Evolutionary conservation across 257 asterid genomes (phyloP).

Genomic region (Capsicum pubescens): DNA sequence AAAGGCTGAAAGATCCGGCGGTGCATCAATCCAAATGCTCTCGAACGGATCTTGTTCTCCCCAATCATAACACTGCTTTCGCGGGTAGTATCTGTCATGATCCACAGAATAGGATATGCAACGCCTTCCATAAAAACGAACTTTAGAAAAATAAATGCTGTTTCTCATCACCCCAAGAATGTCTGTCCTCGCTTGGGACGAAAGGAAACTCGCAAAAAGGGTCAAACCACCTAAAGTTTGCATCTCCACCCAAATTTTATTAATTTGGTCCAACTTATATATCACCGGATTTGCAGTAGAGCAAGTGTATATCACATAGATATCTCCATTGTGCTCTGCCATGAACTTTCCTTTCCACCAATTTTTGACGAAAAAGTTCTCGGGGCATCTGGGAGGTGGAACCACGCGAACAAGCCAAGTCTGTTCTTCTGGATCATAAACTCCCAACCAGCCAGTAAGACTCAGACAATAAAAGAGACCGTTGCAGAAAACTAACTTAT

Average conservation of each 20-base stretch:
- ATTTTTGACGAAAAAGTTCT: constrained; percentile 64
- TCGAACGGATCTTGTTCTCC: constrained; percentile 81
- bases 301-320: constrained; percentile 76
- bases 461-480: constrained; percentile 78
- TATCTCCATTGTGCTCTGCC: constrained; percentile 85
- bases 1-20: constrained; percentile 67
- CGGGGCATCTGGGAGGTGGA: constrained; percentile 75
- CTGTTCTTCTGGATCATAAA: constrained; percentile 54
- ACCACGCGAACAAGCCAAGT: constrained; percentile 72
- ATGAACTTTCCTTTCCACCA: constrained; percentile 95
- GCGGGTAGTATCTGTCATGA: constrained; percentile 70
- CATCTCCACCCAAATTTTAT: constrained; percentile 73
- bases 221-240: constrained; percentile 68
- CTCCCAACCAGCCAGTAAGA: constrained; percentile 80
- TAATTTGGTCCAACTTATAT: constrained; percentile 64
- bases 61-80: constrained; percentile 82
- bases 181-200: constrained; percentile 75
- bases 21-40: constrained; percentile 89
- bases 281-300: constrained; percentile 71
- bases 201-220: constrained; percentile 79
- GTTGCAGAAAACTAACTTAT: constrained; percentile 71
- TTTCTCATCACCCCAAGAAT: constrained; percentile 85
- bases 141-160: constrained; percentile 79
- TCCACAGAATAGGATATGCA: constrained; percentile 75
- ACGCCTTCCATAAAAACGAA: constrained; percentile 76